phyloP scores from a whole-genome alignment of 2,329 filamentous ascomycete genomes.

The Trichoderma sp. region DNA sequence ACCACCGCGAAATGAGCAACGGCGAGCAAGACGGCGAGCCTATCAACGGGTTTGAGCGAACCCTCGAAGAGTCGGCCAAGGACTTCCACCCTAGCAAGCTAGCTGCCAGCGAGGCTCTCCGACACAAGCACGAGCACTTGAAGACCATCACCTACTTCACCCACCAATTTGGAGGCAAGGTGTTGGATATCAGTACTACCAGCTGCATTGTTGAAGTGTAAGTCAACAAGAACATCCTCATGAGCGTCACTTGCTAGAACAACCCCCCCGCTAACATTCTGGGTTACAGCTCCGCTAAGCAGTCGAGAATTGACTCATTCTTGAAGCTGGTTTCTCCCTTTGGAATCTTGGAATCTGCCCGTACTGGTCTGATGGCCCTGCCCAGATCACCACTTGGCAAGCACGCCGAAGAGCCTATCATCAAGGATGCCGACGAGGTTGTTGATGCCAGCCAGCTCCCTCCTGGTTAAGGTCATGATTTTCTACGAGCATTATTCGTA shows the following conservation, averaged over 20 bases:
- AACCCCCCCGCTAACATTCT: slow-evolving; percentile 33
- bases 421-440: slow-evolving; percentile 89
- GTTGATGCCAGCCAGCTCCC: slow-evolving; percentile 94
- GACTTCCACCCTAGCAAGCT: slow-evolving; percentile 93
- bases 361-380: slow-evolving; percentile 95
- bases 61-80: slow-evolving; percentile 53
- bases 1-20: slow-evolving; percentile 85
- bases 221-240: slow-evolving; percentile 46
- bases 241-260: neutral
- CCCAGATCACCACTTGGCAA: slow-evolving; percentile 87
- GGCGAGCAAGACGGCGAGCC: slow-evolving; percentile 52
- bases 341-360: slow-evolving; percentile 92
- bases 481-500: slow-evolving; percentile 13
- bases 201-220: slow-evolving; percentile 98
- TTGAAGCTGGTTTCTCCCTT: slow-evolving; percentile 94
- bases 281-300: slow-evolving; percentile 79
- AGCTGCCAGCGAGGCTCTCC: slow-evolving; percentile 82
- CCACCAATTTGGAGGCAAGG: slow-evolving; percentile 97
- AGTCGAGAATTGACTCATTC: slow-evolving; percentile 91
- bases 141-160: slow-evolving; percentile 95
- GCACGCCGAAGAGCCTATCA: slow-evolving; percentile 67
- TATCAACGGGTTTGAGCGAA: slow-evolving; percentile 42
- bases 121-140: slow-evolving; percentile 97
- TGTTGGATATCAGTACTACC: slow-evolving; percentile 95
- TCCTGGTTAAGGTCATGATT: slow-evolving; percentile 66